Evolutionary conservation across 1,284 basidiomycete species (phyloP).

Genomic region (Boletus mariae): DNA sequence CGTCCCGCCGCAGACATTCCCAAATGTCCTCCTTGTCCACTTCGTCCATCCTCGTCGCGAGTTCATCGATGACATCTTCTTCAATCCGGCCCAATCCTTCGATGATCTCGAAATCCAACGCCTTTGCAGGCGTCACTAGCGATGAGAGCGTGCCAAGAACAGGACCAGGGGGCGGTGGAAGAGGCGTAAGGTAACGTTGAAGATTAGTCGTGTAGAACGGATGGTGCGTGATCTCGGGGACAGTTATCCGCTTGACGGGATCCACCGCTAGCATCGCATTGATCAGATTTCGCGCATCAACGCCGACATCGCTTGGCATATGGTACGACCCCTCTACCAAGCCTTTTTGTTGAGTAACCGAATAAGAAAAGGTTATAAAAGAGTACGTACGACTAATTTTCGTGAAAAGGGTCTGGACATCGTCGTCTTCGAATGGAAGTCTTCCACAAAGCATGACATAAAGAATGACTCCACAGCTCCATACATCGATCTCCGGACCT

Average conservation of each 20-base stretch:
- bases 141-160: constrained; percentile 69
- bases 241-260: constrained; percentile 88
- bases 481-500: constrained; percentile 96
- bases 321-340: constrained; percentile 77
- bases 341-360: not conserved
- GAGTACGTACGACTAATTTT: constrained; percentile 87
- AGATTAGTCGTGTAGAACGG: constrained; percentile 86
- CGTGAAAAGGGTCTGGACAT: constrained; percentile 86
- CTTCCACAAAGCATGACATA: constrained; percentile 93
- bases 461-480: constrained; percentile 93
- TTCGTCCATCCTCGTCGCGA: constrained; percentile 71
- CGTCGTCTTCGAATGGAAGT: constrained; percentile 93
- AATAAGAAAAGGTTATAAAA: constrained; percentile 28
- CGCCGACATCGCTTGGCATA: constrained; percentile 74
- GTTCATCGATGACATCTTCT: constrained; percentile 82
- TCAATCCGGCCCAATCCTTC: constrained; percentile 87
- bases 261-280: constrained; percentile 87
- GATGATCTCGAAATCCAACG: constrained; percentile 72
- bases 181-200: constrained; percentile 81
- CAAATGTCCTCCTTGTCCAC: constrained; percentile 83
- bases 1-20: constrained; percentile 78
- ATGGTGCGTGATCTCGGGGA: constrained; percentile 85
- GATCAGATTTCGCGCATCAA: constrained; percentile 76
- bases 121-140: constrained; percentile 61
- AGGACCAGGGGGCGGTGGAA: constrained; percentile 78